Percentiles rank a stretch among this genome's conserved stretches.
Evolutionary conservation across 495 filamentous ascomycete species (phyloP).

Genomic region (Glonium stellatum): DNA sequence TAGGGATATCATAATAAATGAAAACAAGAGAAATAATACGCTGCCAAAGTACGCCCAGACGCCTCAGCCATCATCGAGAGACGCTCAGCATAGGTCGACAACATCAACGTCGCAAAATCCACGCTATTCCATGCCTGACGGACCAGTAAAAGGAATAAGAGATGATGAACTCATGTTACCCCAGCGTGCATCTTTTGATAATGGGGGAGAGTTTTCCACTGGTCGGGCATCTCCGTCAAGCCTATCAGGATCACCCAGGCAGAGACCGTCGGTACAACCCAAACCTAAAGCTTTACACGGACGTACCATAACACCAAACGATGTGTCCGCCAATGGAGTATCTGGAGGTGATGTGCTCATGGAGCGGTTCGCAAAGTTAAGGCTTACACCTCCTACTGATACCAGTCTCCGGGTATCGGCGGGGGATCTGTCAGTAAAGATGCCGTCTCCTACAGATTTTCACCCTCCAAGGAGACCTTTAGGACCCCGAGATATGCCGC

Average conservation of each 20-base stretch:
- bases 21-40: slow-evolving; percentile 53
- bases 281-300: slow-evolving; percentile 59
- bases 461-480: slow-evolving; percentile 38
- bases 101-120: neutral
- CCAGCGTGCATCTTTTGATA: slow-evolving; percentile 4
- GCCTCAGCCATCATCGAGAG: slow-evolving; percentile 11
- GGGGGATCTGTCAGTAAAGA: slow-evolving; percentile 27
- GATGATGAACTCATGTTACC: slow-evolving; percentile 27
- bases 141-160: slow-evolving; percentile 4
- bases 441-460: slow-evolving; percentile 36
- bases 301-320: slow-evolving; percentile 35
- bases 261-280: slow-evolving; percentile 51
- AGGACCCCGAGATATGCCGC: slow-evolving; percentile 53
- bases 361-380: slow-evolving; percentile 54
- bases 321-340: slow-evolving; percentile 6
- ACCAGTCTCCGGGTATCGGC: slow-evolving; percentile 6
- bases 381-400: slow-evolving; percentile 32
- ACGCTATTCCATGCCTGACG: slow-evolving; percentile 28
- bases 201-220: slow-evolving; percentile 2
- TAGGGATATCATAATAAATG: slow-evolving; percentile 59
- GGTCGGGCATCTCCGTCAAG: slow-evolving; percentile 10
- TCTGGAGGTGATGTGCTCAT: slow-evolving; percentile 40
- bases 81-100: neutral
- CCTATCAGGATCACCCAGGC: slow-evolving; percentile 16
- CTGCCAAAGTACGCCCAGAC: slow-evolving; percentile 21